Conservation (phyloP, 805 yeast species). For the Suhomyces vadensis region DNA sequence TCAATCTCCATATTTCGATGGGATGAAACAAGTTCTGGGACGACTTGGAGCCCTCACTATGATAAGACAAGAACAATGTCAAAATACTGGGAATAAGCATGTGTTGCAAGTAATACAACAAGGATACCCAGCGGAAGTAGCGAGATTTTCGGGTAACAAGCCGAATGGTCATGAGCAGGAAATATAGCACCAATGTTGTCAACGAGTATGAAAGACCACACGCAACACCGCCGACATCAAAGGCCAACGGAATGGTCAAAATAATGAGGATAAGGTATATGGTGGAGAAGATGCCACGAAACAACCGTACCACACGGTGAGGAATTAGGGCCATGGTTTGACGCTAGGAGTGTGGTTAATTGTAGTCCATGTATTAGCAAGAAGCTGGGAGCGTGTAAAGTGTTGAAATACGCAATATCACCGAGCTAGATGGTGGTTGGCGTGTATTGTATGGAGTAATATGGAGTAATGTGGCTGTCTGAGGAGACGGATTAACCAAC, state of each 20-base stretch:
- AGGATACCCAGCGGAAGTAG: constrained; percentile 46
- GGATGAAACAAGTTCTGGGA: constrained; percentile 17
- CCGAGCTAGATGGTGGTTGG: too few species aligned
- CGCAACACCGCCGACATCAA: constrained; percentile 87
- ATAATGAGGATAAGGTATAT: constrained; percentile 69
- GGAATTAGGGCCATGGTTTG: constrained; percentile 8
- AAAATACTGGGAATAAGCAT: constrained; percentile 77
- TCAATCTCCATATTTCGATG: constrained; percentile 67
- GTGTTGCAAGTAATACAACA: constrained; percentile 78
- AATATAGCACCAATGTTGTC: constrained; percentile 57
- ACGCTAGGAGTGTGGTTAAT: too few species aligned
- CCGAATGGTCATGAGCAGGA: constrained; percentile 70
- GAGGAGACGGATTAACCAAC: too few species aligned
- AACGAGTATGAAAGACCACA: constrained; percentile 89
- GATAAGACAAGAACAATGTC: constrained; percentile 63
- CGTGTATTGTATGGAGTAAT: too few species aligned
- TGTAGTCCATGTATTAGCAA: too few species aligned
- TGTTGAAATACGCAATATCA: too few species aligned
- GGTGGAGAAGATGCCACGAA: constrained; percentile 49
- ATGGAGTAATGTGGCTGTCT: too few species aligned
- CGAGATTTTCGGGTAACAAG: constrained; percentile 47
- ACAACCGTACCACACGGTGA: constrained; percentile 11
- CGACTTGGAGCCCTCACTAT: constrained; percentile 27
- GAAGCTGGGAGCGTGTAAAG: too few species aligned
- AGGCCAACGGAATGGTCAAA: constrained; percentile 86